Evolutionary conservation across 805 yeast species (phyloP).

Genomic region (Saturnispora quitensis): DNA sequence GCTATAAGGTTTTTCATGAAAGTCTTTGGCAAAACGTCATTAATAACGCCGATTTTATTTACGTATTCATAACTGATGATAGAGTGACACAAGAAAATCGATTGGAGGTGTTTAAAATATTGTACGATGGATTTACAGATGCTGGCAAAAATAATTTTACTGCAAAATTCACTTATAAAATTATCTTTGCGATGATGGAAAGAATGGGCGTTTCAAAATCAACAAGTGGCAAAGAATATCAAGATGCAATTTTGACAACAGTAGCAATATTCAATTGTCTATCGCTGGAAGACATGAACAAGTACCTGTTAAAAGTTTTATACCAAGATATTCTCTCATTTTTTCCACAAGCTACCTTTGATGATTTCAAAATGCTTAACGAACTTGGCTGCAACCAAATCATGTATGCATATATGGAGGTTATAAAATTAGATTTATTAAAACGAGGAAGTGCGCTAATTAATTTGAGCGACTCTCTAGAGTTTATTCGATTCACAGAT

Average conservation of each 20-base stretch:
- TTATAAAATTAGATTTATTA: not conserved
- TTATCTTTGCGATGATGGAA: not conserved
- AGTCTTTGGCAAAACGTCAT: not conserved
- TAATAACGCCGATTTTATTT: constrained; percentile 1
- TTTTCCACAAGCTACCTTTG: not conserved
- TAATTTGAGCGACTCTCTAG: not conserved
- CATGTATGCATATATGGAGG: not conserved
- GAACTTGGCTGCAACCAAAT: not conserved
- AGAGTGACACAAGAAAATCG: not conserved
- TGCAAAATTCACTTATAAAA: not conserved
- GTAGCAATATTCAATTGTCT: not conserved
- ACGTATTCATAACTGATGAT: not conserved
- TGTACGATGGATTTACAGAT: not conserved
- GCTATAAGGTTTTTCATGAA: constrained; percentile 1
- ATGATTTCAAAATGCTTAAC: not conserved
- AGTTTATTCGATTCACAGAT: not conserved
- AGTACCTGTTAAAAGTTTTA: not conserved
- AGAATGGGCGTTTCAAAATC: not conserved
- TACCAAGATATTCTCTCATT: not conserved
- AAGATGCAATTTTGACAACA: not conserved
- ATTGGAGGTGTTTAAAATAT: not conserved
- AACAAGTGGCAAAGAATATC: not conserved
- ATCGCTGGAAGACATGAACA: not conserved
- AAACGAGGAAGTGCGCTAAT: not conserved
- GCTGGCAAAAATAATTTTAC: not conserved